Percentiles rank a stretch among this genome's conserved stretches.
phyloP scores from a whole-genome alignment of 306 rosid genomes.

The Citrullus amarus region DNA sequence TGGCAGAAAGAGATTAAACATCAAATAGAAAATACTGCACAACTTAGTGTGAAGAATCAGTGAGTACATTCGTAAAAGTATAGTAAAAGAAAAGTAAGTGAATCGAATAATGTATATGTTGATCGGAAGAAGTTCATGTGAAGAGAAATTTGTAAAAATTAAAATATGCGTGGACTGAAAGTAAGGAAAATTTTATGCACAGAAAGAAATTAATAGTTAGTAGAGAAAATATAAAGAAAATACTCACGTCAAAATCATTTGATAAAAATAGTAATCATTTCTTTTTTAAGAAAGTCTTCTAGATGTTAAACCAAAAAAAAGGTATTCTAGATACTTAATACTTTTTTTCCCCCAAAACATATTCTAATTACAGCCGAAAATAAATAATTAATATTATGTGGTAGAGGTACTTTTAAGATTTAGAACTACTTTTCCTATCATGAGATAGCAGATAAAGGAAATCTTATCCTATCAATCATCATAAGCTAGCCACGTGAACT shows the following conservation, averaged over 20 bases:
- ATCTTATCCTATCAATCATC: background rate
- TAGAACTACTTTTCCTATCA: background rate
- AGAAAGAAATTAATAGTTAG: background rate
- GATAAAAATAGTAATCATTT: background rate
- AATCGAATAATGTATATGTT: no score
- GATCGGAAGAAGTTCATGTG: background rate
- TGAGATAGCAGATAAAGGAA: background rate
- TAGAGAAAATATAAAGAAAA: background rate
- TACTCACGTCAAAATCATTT: background rate
- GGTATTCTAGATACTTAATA: background rate
- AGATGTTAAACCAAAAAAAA: background rate
- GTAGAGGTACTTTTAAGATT: background rate
- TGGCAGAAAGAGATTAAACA: no score
- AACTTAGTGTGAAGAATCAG: no score
- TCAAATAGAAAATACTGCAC: no score
- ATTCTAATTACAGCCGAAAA: background rate
- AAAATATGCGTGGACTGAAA: background rate
- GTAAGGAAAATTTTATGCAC: background rate
- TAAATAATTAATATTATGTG: background rate
- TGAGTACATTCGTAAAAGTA: no score
- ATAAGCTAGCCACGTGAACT: background rate
- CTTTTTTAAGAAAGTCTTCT: background rate
- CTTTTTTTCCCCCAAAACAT: background rate
- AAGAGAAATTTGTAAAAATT: background rate
- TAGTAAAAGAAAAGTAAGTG: no score